Conservation (phyloP, 768 basidiomycete species). For the Lyophyllum decastes region DNA sequence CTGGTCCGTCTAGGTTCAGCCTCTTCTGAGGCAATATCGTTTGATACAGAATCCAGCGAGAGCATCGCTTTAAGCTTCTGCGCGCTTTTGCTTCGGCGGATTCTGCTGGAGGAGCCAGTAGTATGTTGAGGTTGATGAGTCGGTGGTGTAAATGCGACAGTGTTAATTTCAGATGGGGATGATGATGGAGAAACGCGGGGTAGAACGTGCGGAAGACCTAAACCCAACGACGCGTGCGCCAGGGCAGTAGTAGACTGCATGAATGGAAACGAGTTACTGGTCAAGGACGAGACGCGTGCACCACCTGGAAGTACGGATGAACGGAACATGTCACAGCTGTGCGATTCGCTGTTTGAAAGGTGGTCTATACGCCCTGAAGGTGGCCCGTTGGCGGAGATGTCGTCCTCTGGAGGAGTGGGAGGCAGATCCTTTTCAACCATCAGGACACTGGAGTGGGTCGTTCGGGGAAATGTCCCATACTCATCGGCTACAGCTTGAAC, state of each 20-base stretch:
- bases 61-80: slow-evolving; percentile 36
- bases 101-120: slow-evolving; percentile 16
- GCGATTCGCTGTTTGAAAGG: background rate
- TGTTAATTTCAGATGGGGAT: slow-evolving; percentile 48
- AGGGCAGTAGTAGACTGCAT: slow-evolving; percentile 40
- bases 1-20: slow-evolving; percentile 38
- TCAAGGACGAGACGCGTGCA: slow-evolving; percentile 8
- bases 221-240: slow-evolving; percentile 57
- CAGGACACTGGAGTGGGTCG: slow-evolving; percentile 21
- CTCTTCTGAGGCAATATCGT: slow-evolving; percentile 11
- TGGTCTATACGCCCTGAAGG: background rate
- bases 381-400: background rate
- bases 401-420: slow-evolving; percentile 40
- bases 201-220: slow-evolving; percentile 58
- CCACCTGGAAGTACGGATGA: slow-evolving; percentile 15
- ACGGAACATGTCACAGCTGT: slow-evolving; percentile 16
- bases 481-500: slow-evolving; percentile 21
- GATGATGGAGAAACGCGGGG: slow-evolving; percentile 43
- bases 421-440: slow-evolving; percentile 53
- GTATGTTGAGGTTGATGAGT: slow-evolving; percentile 15
- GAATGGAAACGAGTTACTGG: slow-evolving; percentile 11
- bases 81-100: slow-evolving; percentile 58
- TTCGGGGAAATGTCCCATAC: slow-evolving; percentile 20
- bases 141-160: slow-evolving; percentile 42
- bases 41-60: slow-evolving; percentile 18